Percentiles rank a stretch among this genome's conserved stretches.
Conservation (phyloP, 2,329 filamentous ascomycete species). For the Stromatinia cepivora region DNA sequence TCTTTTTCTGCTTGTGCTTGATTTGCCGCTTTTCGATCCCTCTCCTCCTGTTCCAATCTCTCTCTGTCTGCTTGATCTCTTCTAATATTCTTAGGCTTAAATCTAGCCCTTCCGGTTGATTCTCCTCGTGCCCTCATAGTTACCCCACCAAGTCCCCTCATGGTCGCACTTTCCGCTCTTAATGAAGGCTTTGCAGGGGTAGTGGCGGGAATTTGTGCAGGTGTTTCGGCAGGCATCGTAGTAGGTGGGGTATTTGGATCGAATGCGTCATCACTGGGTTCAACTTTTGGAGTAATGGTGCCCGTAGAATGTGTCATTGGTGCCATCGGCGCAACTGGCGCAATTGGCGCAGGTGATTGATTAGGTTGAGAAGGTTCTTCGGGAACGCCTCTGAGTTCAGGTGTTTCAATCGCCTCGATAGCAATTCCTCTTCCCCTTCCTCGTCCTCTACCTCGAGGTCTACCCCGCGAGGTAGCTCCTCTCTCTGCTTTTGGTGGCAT, state of each 20-base stretch:
- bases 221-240: slow-evolving; percentile 36
- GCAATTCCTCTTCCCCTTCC: slow-evolving; percentile 31
- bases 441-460: slow-evolving; percentile 31
- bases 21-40: slow-evolving; percentile 27
- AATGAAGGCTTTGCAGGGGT: slow-evolving; percentile 30
- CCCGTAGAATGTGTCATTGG: not conserved
- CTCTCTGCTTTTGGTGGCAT: slow-evolving; percentile 38
- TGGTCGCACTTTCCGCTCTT: slow-evolving; percentile 12
- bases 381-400: not conserved
- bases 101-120: slow-evolving; percentile 34
- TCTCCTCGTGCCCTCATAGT: slow-evolving; percentile 26
- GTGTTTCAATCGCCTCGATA: slow-evolving; percentile 19
- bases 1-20: slow-evolving; percentile 28
- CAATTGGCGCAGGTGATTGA: slow-evolving; percentile 9
- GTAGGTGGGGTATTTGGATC: slow-evolving; percentile 39
- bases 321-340: not conserved
- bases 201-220: slow-evolving; percentile 36
- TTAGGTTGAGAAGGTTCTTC: not conserved
- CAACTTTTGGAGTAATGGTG: slow-evolving; percentile 24
- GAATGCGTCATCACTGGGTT: slow-evolving; percentile 26
- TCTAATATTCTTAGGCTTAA: slow-evolving; percentile 40
- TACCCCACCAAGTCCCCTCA: slow-evolving; percentile 13
- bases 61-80: slow-evolving; percentile 35
- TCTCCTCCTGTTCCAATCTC: slow-evolving; percentile 30
- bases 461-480: slow-evolving; percentile 25